Base-by-base conservation (phyloP, 768 basidiomycete species). In the Hortiboletus campestris region DNA sequence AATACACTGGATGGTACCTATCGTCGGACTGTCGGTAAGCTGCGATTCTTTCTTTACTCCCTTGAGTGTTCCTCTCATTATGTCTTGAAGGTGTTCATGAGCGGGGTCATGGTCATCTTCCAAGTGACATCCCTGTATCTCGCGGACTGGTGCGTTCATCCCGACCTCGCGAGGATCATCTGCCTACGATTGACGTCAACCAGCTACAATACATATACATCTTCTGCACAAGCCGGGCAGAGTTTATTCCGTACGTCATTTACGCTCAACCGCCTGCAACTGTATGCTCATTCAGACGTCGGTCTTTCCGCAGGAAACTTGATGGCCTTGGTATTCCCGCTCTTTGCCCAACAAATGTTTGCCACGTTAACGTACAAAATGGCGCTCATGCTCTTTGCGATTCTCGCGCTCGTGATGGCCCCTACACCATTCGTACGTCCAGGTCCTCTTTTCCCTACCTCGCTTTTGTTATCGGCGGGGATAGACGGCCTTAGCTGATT, bases 1-100 rank as follows among this genome's bases (percentile, higher is more conserved):
- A 3, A 75, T 88, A 14, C 81, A 78, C 49, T 90, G 88, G 88
- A 80, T 85, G 14, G 82, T n/a, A 3, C 63, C 68, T 2, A 20
- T 58, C 11, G 39, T 61, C 14, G 66, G 63, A 51, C 14, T 68
- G 34, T 58, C 63, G 59, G 67, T 70, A 8, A 46, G 63, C 19
- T 25, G 6, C 10, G 17, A 8, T 45, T 45, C 39, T 10, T 8
- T 29, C 14, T 39, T 17, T 17, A 8, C 17, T 38, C 2, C 14
- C 35, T 51, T 17, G 40, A 35, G 10, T 28, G 4, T 29, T 29
- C 16, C 19, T 13, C 54, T 70, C 3, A 58, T 45, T 12, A 0
- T 17, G 5, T 35, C n/a, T 14, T n/a, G n/a, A 52, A 76, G 76
- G 55, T 80, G 25, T 73, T 80, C 55, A 71, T 76, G 55, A 72